Evolutionary conservation across 371 early-diverging fungal species (phyloP), one percentile per base, ranked within the genome.

Genomic region (Scutellospora calospora): DNA sequence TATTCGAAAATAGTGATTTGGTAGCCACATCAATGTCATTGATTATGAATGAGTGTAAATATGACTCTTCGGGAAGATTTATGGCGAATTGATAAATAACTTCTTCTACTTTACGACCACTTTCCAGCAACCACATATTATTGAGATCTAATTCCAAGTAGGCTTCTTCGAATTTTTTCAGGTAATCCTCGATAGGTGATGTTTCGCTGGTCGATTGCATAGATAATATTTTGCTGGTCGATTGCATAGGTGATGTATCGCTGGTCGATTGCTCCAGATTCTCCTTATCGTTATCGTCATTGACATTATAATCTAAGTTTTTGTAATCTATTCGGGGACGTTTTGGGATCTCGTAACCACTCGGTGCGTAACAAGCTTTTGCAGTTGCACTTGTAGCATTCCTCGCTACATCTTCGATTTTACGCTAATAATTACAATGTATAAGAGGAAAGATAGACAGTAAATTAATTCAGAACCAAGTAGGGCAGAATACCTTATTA

Each of bases 21-120:
- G 63, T 25, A 33, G 6, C 2, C 22, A 22, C 18, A 63, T 77
- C 54, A 22, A 25, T 27, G 29, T 77, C 78, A 51, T 77, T 77
- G 31, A 78, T 51, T 51, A 78, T 78, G n/a, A 78, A 78, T 9
- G 65, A 78, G 29, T 78, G 66, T 20, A 78, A 51, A 27, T 27
- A 51, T 16, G 52, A 71, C 49, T 71, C 51, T 3, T 51, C 2
- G 1, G 5, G 0, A 11, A 74, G 33, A 14, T 35, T 57, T 74
- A 57, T 4, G 14, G 74, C 38, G 22, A 33, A 54, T 74, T 62
- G 14, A 49, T 77, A 77, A 63, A 77, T 77, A 9, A 77, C 45
- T 77, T 77, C 45, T 38, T 77, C 77, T 5, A 77, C 65, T 18
- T 49, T 51, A 49, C 49, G 11, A 63, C 77, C 77, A 76, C 29